phyloP scores from a whole-genome alignment of 2,329 filamentous ascomycete genomes.

The Aspergillus brunneoviolaceus region DNA sequence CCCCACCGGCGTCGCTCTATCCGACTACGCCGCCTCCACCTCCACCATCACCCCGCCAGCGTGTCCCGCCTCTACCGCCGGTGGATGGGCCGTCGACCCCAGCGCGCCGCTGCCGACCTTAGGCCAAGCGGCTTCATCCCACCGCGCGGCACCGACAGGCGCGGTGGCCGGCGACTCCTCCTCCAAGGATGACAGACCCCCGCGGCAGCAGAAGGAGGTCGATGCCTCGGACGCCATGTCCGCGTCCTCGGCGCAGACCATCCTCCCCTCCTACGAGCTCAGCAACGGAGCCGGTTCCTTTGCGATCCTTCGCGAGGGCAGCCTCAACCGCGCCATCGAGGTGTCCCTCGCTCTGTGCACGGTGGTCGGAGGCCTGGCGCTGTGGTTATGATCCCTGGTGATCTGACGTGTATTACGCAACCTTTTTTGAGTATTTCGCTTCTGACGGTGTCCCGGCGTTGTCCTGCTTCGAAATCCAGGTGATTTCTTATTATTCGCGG shows the following conservation, averaged over 20 bases:
- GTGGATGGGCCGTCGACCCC: conserved; percentile 71
- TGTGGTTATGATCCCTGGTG: conserved; percentile 1
- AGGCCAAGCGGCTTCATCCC: conserved; percentile 48
- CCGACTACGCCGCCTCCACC: conserved; percentile 65
- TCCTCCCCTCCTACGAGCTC: neutral
- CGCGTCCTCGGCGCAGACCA: neutral
- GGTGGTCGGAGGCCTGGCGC: conserved; percentile 7
- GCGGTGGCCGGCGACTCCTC: neutral
- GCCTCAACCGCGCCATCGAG: neutral
- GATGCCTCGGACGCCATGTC: neutral
- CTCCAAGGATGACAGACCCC: neutral
- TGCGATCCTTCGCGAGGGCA: neutral
- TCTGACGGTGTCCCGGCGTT: too few species aligned
- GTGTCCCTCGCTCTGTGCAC: conserved; percentile 8
- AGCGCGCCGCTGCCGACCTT: conserved; percentile 68
- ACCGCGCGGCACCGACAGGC: neutral
- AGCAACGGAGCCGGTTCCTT: conserved; percentile 6
- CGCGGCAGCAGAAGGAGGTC: neutral
- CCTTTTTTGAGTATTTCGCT: too few species aligned
- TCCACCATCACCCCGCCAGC: conserved; percentile 60
- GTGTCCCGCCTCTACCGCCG: conserved; percentile 69
- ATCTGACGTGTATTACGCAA: too few species aligned
- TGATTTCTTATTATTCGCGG: too few species aligned
- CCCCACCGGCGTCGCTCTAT: conserved; percentile 66
- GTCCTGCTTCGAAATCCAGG: too few species aligned